Conservation (phyloP, 1,284 basidiomycete genomes). For the Caloboletus firmus region DNA sequence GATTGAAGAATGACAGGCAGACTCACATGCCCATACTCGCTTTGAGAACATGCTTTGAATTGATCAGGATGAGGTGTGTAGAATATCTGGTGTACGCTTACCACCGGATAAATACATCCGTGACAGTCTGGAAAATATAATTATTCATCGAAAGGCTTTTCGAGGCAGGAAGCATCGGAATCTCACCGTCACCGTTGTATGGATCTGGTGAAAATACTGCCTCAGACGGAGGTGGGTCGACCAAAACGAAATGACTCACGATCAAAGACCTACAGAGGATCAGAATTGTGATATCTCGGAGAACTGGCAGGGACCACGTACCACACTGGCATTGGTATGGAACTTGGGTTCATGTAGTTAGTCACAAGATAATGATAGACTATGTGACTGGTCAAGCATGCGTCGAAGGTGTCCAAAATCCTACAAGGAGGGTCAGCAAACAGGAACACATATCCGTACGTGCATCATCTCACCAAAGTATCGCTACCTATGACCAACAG, state of each 20-base stretch:
- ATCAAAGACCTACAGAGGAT: conserved; percentile 37
- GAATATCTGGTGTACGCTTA: conserved; percentile 5
- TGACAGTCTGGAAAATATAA: conserved; percentile 38
- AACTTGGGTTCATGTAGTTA: conserved; percentile 47
- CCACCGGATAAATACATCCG: conserved; percentile 47
- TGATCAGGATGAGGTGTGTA: not conserved
- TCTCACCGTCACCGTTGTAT: conserved; percentile 46
- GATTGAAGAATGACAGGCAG: not conserved
- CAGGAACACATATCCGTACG: not conserved
- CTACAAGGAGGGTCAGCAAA: conserved; percentile 18
- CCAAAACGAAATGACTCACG: conserved; percentile 31
- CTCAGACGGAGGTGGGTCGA: not conserved
- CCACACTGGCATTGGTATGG: conserved; percentile 48
- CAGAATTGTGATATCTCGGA: too few relatives aligned
- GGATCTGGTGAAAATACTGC: conserved; percentile 34
- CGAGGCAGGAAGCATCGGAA: not conserved
- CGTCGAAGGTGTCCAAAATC: conserved; percentile 53
- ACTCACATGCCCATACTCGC: conserved; percentile 44
- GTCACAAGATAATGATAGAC: conserved; percentile 54
- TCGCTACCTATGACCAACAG: conserved; percentile 3
- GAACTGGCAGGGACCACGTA: conserved; percentile 25
- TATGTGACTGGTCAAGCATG: conserved; percentile 47
- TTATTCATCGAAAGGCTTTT: not conserved
- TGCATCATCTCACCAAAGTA: conserved; percentile 21
- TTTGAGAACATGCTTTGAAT: conserved; percentile 40